Conservation (phyloP, 75 land plant species). For the Cryptomeria japonica region DNA sequence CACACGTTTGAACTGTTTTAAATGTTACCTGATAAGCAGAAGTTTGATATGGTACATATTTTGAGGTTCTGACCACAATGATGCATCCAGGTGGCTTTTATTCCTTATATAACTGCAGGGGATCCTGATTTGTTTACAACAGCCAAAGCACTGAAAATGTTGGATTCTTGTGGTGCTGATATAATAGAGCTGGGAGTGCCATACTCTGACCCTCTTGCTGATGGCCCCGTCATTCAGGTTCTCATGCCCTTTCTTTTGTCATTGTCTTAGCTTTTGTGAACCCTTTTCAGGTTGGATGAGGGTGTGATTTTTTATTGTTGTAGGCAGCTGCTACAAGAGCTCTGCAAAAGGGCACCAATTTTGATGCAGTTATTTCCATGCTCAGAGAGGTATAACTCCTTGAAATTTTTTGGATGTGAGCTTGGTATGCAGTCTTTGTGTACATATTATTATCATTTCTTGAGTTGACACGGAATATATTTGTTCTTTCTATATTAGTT, state of each 20-base stretch:
- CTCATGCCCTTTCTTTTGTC: background rate
- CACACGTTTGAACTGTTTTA: background rate
- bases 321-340: conserved; percentile 95
- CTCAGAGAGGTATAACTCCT: conserved; percentile 61
- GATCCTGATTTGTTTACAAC: conserved; percentile 92
- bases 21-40: background rate
- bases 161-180: conserved; percentile 79
- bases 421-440: background rate
- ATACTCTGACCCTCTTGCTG: conserved; percentile 95
- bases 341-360: conserved; percentile 72
- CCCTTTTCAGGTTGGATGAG: background rate
- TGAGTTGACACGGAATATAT: background rate
- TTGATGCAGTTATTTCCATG: conserved; percentile 73
- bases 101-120: conserved; percentile 91
- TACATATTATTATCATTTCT: background rate
- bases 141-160: conserved; percentile 82
- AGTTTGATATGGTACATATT: background rate
- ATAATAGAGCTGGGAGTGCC: conserved; percentile 93
- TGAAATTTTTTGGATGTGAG: background rate
- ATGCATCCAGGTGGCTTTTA: conserved; percentile 69
- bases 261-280: background rate
- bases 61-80: background rate
- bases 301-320: background rate
- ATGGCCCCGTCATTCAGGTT: conserved; percentile 99
- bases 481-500: background rate